Conservation (phyloP, 352 stramenopile genomes). For the Phytophthora pistaciae region DNA sequence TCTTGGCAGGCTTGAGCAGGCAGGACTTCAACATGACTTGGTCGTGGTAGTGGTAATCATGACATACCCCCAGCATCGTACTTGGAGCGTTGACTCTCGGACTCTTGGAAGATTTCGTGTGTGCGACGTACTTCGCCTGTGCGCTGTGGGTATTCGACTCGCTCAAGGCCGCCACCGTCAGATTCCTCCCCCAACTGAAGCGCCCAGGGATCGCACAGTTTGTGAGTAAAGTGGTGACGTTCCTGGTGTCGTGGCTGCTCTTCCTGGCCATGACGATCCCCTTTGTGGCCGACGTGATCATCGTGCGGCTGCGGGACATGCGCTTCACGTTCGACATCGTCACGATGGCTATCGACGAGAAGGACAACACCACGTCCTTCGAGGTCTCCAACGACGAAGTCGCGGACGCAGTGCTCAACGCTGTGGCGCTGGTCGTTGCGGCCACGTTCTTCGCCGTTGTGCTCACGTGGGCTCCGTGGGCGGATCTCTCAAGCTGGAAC, state of each 20-base stretch:
- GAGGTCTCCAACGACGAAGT: slow-evolving; percentile 29
- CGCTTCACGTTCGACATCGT: slow-evolving; percentile 55
- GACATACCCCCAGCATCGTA: slow-evolving; percentile 17
- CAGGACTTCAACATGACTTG: too few species aligned
- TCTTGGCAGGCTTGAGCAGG: too few species aligned
- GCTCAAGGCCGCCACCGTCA: background rate
- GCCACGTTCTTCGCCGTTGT: slow-evolving; percentile 26
- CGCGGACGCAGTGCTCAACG: slow-evolving; percentile 23
- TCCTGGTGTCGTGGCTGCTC: slow-evolving; percentile 33
- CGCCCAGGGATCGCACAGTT: background rate
- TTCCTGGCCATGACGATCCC: slow-evolving; percentile 28
- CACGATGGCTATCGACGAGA: slow-evolving; percentile 35
- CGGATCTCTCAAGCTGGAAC: slow-evolving; percentile 38
- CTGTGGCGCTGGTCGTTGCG: slow-evolving; percentile 5
- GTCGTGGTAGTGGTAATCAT: too few species aligned
- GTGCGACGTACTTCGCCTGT: slow-evolving; percentile 22
- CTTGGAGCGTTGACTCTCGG: slow-evolving; percentile 31
- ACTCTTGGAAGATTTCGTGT: slow-evolving; percentile 49
- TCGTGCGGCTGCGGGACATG: slow-evolving; percentile 39
- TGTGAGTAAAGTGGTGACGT: slow-evolving; percentile 28
- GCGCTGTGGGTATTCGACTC: background rate
- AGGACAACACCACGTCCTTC: slow-evolving; percentile 25
- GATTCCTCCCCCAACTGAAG: background rate
- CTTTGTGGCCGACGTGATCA: slow-evolving; percentile 41
- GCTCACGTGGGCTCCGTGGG: slow-evolving; percentile 15